Conservation (phyloP, 2,329 filamentous ascomycete genomes). For the Cladophialophora chaetospira region DNA sequence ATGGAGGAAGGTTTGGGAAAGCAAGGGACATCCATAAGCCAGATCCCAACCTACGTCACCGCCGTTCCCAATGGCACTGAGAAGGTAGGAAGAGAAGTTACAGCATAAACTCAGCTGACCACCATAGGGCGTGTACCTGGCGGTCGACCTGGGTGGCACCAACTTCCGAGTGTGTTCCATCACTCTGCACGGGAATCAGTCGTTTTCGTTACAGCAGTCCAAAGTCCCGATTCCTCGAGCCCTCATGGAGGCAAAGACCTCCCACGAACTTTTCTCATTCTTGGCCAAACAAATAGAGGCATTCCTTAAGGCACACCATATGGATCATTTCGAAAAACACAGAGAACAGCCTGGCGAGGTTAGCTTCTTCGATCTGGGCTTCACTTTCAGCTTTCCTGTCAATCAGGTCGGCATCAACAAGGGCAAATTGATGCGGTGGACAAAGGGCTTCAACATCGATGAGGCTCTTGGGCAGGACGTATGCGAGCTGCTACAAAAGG, state of each 20-base stretch:
- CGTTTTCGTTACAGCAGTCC: conserved; percentile 88
- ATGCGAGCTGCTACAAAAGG: conserved; percentile 81
- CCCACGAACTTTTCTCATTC: conserved; percentile 86
- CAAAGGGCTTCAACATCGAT: conserved; percentile 96
- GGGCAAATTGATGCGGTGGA: conserved; percentile 93
- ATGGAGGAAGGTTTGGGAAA: conserved; percentile 82
- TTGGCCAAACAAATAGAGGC: conserved; percentile 87
- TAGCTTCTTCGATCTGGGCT: conserved; percentile 89
- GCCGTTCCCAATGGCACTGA: conserved; percentile 95
- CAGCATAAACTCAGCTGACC: conserved; percentile 13
- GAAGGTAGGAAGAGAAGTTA: conserved; percentile 64
- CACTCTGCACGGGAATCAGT: conserved; percentile 88
- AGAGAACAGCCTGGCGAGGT: conserved; percentile 69
- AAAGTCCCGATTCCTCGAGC: conserved; percentile 89
- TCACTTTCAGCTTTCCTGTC: conserved; percentile 97
- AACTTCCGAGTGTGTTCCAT: conserved; percentile 99
- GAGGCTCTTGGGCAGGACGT: conserved; percentile 94
- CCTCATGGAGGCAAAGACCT: conserved; percentile 85
- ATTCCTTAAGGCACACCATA: conserved; percentile 85
- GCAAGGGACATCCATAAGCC: conserved; percentile 80
- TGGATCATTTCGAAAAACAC: conserved; percentile 78
- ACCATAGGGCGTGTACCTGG: conserved; percentile 84
- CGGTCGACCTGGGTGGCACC: conserved; percentile 95
- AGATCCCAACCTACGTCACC: conserved; percentile 97
- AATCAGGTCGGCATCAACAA: conserved; percentile 94